Base-by-base conservation (phyloP, 495 filamentous ascomycete genomes). In the Aspergillus bertholletiae region DNA sequence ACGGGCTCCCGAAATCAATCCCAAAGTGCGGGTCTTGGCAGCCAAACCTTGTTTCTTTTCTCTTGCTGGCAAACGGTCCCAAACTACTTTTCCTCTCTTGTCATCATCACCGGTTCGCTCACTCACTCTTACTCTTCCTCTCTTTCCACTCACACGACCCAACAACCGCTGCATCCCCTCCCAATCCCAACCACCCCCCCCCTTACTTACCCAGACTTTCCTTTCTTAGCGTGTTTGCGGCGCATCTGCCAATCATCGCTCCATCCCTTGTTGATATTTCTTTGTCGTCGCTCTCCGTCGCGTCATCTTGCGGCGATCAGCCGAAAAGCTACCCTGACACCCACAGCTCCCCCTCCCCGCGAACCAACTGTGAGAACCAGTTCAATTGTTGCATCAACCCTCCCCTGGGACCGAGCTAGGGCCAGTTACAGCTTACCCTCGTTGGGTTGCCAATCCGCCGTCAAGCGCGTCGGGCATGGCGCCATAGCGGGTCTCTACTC, bases 391-490 rank as follows among this genome's bases (percentile, higher is more conserved):
- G n/a, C n/a, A n/a, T n/a, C n/a, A n/a, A n/a, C n/a, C n/a, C n/a
- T n/a, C 15, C n/a, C 30, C 21, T 6, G n/a, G 15, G 32, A 17
- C 21, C 12, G 2, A 47, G 15, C 35, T 50, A 18, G 18, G 30
- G 27, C 26, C 30, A 12, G 17, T 47, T 27, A 13, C 21, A 43
- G 39, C 39, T 26, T 30, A 43, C 17, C 51, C 27, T 46, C 26
- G 18, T 23, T 26, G 22, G 35, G 13, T 43, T 17, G 51, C 32
- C 17, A 21, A 22, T 28, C 26, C 24, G 17, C 50, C 30, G 41
- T 32, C 30, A 37, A 40, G 46, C 18, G 47, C 49, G 54, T 59
- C 40, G 65, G 70, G 61, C 46, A 73, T 74, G 72, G 70, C 65
- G 58, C 55, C 62, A 41, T 70, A 73, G 59, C 60, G 20, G 18